Evolutionary conservation across 352 stramenopile species (phyloP).

Genomic region (Globisporangium nodosum): DNA sequence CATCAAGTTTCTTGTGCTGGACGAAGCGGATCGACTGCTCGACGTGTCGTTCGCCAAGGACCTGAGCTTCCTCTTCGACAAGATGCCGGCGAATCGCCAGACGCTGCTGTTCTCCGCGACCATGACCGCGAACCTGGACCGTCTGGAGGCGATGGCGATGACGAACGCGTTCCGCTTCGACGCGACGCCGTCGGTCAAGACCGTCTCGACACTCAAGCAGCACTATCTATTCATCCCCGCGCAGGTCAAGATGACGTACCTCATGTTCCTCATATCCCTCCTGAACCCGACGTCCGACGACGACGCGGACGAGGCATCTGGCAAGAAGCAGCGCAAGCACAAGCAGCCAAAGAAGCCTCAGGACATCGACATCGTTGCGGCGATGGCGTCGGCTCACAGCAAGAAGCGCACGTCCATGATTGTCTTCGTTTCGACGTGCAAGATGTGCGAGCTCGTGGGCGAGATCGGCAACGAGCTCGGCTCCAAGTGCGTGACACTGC

Average conservation of each 20-base stretch:
- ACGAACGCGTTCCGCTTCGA: constrained; percentile 69
- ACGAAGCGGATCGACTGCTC: constrained; percentile 97
- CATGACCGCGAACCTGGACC: constrained; percentile 92
- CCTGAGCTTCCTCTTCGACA: constrained; percentile 82
- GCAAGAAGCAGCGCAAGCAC: constrained; percentile 3
- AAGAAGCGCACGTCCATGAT: constrained; percentile 83
- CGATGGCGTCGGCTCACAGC: constrained; percentile 15
- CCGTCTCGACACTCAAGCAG: constrained; percentile 92
- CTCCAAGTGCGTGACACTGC: constrained; percentile 97
- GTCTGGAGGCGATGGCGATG: constrained; percentile 69
- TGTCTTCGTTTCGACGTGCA: constrained; percentile 97
- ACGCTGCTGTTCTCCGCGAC: constrained; percentile 98
- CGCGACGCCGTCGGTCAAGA: constrained; percentile 75
- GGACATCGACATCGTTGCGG: constrained; percentile 5
- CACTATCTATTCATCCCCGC: constrained; percentile 98
- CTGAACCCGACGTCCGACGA: constrained; percentile 29
- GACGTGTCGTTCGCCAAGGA: constrained; percentile 85
- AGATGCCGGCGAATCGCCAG: constrained; percentile 80
- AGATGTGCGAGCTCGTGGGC: constrained; percentile 92
- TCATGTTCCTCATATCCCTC: constrained; percentile 84
- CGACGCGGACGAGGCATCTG: constrained; percentile 37
- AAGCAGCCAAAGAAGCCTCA: constrained; percentile 14
- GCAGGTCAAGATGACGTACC: constrained; percentile 95
- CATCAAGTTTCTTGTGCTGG: constrained; percentile 95
- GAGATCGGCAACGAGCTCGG: constrained; percentile 96